Base-by-base conservation (phyloP, 805 yeast genomes). In the Candida methanosorbosa region DNA sequence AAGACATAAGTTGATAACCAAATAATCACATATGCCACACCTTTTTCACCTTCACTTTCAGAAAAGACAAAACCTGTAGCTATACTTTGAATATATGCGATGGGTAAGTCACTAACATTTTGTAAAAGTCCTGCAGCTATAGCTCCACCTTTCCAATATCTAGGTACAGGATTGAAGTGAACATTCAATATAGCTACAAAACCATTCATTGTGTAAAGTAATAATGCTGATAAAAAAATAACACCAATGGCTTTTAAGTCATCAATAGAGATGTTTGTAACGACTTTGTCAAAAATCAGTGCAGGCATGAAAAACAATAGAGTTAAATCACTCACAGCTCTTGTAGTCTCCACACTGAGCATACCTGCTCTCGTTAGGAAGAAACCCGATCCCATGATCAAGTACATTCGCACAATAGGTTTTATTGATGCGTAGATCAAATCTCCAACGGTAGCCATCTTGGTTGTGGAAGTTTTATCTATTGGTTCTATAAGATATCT, bases 21-120 rank as follows among this genome's bases (percentile, higher is more conserved):
- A 34, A 74, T 73, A 51, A 72, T 68, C 22, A 74, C 74, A 48
- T 72, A 74, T 2, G 79, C 78, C 1, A 59, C 58, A 29, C 63
- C 64, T 35, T 57, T 57, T 32, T 57, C 48, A n/a, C 46, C 50
- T 41, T 59, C 45, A 7, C 36, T 45, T 6, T 32, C 28, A 12
- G 72, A 70, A 28, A 59, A 54, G 16, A 52, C 41, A 11, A 47
- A 45, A 2, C 70, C 66, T 25, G 58, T 56, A 3, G 72, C 70
- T 55, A 81, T 62, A 1, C 83, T 79, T 46, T 79, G 85, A 32
- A 81, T 47, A 48, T 79, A 81, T 0, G 90, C 88, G 43, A 81
- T 80, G 1, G 92, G 92, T 32, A 81, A 62, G 50, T 81, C 92
- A 22, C 82, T 71, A 31, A 81, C 81, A 51, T 81, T 81, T 23